Base-by-base conservation (phyloP, 352 stramenopile genomes). In the Phytophthora melonis region DNA sequence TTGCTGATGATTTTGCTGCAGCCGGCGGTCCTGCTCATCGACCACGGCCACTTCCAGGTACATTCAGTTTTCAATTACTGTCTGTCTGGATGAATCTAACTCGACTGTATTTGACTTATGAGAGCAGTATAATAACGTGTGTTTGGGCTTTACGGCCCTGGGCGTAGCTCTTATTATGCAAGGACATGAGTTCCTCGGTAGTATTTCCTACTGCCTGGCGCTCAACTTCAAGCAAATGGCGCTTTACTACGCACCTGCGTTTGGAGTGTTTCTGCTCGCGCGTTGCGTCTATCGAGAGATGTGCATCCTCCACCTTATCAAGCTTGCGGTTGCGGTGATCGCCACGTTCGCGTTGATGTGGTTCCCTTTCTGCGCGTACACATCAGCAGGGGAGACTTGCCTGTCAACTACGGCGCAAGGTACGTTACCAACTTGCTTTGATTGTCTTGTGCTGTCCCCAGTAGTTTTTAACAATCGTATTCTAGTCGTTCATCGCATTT, bases 151-250 rank as follows among this genome's bases (percentile, higher is more conserved):
- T 66, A 93, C 89, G 19, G 80, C 84, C 18, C 77, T 94, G 21
- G 77, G 85, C 3, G 79, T 94, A 16, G 89, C 80, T 27, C 75
- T 94, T n/a, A 87, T 97, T 43, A 66, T 93, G 53, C 69, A 80
- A 16, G 83, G 88, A 47, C 84, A 93, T 66, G 90, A 97, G 63
- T 92, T 96, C 36, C 72, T 96, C 7, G 90, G 87, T 18, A 93
- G 90, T 72, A 67, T 96, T 66, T 86, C 79, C 52, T 99, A 98
- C 80, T 94, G 86, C 53, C 77, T 99, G 27, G 95, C 97, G 39
- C 85, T 99, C 7, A 99, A 99, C 75, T 99, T 99, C 75, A 99
- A 99, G 88, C 98, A 99, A 92, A 99, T 99, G 94, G 91, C 96
- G n/a, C 87, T 99, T 5, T 99, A 99, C 82, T 99, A 98, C 77